Percentiles rank a stretch among this genome's conserved stretches.
Conservation (phyloP, 345 rosid genomes). For the Euphorbia peplus region DNA sequence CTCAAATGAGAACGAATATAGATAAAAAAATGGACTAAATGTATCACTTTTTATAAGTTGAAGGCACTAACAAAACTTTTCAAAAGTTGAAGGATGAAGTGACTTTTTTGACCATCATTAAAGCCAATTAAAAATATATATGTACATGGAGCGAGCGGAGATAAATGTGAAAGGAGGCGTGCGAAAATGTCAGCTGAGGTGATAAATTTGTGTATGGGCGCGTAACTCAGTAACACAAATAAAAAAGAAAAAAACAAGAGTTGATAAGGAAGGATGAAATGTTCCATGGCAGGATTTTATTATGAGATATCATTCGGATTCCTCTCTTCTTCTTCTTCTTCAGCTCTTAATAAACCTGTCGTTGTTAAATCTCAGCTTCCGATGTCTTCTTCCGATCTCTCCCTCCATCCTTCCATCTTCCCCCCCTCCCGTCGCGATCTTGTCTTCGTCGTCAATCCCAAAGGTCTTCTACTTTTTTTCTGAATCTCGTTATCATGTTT, state of each 20-base stretch:
- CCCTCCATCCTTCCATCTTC: constrained; percentile 32
- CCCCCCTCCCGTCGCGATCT: constrained; percentile 72
- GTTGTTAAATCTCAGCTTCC: constrained; percentile 28
- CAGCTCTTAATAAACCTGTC: too few relatives aligned
- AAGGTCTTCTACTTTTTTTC: constrained; percentile 45
- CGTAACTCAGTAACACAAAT: background rate
- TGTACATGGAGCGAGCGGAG: background rate
- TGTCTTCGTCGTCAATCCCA: constrained; percentile 89
- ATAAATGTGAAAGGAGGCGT: too few relatives aligned
- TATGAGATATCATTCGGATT: constrained; percentile 24
- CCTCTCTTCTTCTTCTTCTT: too few relatives aligned
- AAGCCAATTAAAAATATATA: too few relatives aligned
- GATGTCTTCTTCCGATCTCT: constrained; percentile 49
- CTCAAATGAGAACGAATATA: too few relatives aligned
- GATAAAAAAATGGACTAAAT: too few relatives aligned
- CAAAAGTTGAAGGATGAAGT: too few relatives aligned
- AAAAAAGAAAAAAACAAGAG: background rate
- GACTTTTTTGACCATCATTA: too few relatives aligned
- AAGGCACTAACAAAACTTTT: too few relatives aligned
- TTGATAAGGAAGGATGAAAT: too few relatives aligned
- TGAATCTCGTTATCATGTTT: too few relatives aligned
- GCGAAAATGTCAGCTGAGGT: background rate
- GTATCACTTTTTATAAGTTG: too few relatives aligned
- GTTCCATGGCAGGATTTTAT: constrained; percentile 7
- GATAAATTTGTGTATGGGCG: background rate